Evolutionary conservation across 140 eudicot genomes (phyloP), one percentile per base, ranked within the genome.

Genomic region (Flaveria floridana): DNA sequence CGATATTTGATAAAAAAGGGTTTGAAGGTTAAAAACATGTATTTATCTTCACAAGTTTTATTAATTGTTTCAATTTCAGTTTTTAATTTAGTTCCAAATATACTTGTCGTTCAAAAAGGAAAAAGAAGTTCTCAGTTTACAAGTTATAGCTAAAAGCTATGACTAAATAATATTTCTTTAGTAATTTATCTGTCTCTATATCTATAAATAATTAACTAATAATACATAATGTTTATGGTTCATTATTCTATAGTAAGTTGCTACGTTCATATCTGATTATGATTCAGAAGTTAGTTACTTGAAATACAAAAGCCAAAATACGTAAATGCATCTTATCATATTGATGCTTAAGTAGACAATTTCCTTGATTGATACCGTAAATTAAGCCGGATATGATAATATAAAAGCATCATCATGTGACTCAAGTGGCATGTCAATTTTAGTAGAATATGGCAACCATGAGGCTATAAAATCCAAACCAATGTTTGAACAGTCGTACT

Each of bases 381-480:
- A 30, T 34, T 34, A 34, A 34, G 41, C 41, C 41, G 7, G 41
- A 34, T 34, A 34, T 34, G 41, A 58, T 23, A 41, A 67, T 41
- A 18, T 42, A 42, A 68, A 41, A 68, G 56, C 56, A 68, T 68
- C 56, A 26, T 19, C 72, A 68, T 68, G 71, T 37, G 26, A 26
- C 57, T 20, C 72, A 68, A 68, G 41, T 21, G 12, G 74, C 42
- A 71, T 25, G 76, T 25, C 67, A 72, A 34, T 53, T 28, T 56
- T 53, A 55, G 67, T 72, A 19, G 66, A 72, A 72, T 20, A 72
- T 72, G 67, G 25, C 76, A 55, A 72, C 76, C 76, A 72, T 39
- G 70, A 65, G 70, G 51, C 70, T 65, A 72, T 71, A 51, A 51
- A 19, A 18, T 69, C 57, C 63, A 26, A 71, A 30, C 25, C 61